Percentiles rank a stretch among this genome's conserved stretches.
Evolutionary conservation across 2,329 filamentous ascomycete species (phyloP).

Genomic region (Ophiostoma himal-ulmi): DNA sequence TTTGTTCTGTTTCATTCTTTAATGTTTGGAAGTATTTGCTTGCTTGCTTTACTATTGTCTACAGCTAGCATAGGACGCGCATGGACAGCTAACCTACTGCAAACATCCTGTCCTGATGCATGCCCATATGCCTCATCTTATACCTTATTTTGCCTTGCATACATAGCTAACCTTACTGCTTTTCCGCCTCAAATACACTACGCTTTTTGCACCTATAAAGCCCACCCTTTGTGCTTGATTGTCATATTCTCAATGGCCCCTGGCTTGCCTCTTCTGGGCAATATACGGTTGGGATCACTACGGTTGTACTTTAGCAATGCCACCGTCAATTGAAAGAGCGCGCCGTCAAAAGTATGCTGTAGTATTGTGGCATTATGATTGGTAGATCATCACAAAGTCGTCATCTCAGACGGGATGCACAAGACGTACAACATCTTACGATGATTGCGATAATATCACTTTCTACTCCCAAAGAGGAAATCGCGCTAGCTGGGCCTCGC

Average conservation of each 20-base stretch:
- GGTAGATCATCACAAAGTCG: too few species aligned
- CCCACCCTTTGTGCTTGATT: neutral
- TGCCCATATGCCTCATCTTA: neutral
- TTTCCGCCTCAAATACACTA: too few species aligned
- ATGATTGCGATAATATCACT: neutral
- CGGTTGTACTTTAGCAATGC: too few species aligned
- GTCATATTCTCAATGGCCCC: neutral
- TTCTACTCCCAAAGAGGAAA: neutral
- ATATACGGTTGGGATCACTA: neutral
- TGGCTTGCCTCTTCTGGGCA: neutral
- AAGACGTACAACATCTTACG: neutral
- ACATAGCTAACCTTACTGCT: neutral
- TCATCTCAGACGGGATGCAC: too few species aligned
- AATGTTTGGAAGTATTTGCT: neutral
- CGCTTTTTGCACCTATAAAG: neutral
- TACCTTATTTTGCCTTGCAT: neutral
- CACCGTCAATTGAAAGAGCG: neutral
- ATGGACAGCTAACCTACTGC: neutral
- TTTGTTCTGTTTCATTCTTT: neutral
- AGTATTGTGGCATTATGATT: too few species aligned
- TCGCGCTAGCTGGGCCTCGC: neutral
- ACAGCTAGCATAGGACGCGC: neutral
- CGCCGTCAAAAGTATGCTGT: neutral
- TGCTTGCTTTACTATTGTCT: neutral
- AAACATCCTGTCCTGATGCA: too few species aligned